Percentiles rank a stretch among this genome's conserved stretches.
phyloP scores from a whole-genome alignment of 495 filamentous ascomycete genomes.

The Elaphomyces granulatus region DNA sequence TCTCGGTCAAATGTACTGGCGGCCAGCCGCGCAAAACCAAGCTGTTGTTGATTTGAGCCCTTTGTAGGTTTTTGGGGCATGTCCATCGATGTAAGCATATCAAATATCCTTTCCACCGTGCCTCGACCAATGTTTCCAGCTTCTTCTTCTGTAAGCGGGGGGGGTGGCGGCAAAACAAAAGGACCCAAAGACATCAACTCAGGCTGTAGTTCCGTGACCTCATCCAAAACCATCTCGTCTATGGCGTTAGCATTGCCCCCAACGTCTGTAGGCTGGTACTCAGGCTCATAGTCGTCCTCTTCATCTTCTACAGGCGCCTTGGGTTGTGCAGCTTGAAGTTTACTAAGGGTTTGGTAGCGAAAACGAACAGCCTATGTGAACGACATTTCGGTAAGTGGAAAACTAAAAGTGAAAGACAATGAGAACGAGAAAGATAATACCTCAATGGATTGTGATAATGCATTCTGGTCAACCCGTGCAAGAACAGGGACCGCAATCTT shows the following conservation, averaged over 20 bases:
- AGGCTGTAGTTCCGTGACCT: conserved; percentile 34
- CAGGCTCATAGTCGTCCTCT: conserved; percentile 80
- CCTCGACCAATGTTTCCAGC: conserved; percentile 50
- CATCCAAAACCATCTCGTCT: conserved; percentile 47
- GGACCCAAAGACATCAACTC: conserved; percentile 46
- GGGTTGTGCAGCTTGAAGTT: conserved; percentile 28
- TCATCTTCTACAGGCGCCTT: conserved; percentile 50
- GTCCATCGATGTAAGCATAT: conserved; percentile 55
- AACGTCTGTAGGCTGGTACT: conserved; percentile 60
- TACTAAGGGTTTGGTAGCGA: conserved; percentile 31
- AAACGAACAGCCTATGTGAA: conserved; percentile 36
- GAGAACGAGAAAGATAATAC: conserved; percentile 17
- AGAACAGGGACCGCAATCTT: conserved; percentile 63
- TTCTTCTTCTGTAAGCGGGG: conserved; percentile 52
- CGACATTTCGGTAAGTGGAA: too few relatives aligned
- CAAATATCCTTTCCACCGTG: conserved; percentile 62
- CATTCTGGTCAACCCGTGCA: conserved; percentile 42
- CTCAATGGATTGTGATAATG: conserved; percentile 55
- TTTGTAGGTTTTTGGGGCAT: conserved; percentile 38
- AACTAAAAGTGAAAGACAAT: too few relatives aligned
- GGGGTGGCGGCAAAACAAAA: conserved; percentile 69
- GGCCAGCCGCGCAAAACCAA: conserved; percentile 69
- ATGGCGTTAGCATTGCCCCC: conserved; percentile 59
- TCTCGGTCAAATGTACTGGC: conserved; percentile 77
- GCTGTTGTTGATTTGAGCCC: conserved; percentile 23